Evolutionary conservation across 1,284 basidiomycete species (phyloP), one percentile per base, ranked within the genome.

Genomic region (Sanghuangporus sanghuang): DNA sequence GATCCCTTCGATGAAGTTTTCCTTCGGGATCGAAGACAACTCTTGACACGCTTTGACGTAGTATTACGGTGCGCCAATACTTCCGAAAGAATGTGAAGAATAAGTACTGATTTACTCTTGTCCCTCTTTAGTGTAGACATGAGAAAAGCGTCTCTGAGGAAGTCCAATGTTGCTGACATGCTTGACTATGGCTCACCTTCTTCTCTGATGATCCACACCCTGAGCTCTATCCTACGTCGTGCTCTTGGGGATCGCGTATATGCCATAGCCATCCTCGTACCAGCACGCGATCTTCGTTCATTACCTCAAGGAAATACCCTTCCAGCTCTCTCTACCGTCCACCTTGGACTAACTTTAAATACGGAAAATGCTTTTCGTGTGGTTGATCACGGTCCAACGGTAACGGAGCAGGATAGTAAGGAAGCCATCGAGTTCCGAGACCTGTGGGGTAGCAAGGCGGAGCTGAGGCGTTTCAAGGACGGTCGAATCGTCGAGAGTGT

Each of bases 391-490:
- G 95, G 95, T 0, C 95, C 97, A 0, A 74, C 90, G 0, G 89
- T 85, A 0, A 85, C 87, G 11, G 84, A 90, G 53, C 73, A 80
- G 48, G 79, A 86, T 57, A 73, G 79, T n/a, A 69, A 75, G 12
- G 78, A 78, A 18, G 78, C 84, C 0, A 77, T 82, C 50, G 78
- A 77, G 1, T 99, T 98, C 81, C 85, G 89, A 42, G 82, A 85
- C 2, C 82, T 99, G 67, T 99, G 97, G 97, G 96, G 96, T 1
- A 80, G 86, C 57, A 93, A 93, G 72, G 89, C 96, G 0, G 96
- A 99, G 73, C 79, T 98, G 21, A 85, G 97, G n/a, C 85, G 96
- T 18, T 99, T 99, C 82, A 96, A 98, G 74, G 96, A 99, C 71
- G 96, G 96, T 0, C 84, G 90, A 5, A 98, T 99, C 67, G 74